phyloP scores from a whole-genome alignment of 306 rosid species.

The Ammopiptanthus mongolicus region DNA sequence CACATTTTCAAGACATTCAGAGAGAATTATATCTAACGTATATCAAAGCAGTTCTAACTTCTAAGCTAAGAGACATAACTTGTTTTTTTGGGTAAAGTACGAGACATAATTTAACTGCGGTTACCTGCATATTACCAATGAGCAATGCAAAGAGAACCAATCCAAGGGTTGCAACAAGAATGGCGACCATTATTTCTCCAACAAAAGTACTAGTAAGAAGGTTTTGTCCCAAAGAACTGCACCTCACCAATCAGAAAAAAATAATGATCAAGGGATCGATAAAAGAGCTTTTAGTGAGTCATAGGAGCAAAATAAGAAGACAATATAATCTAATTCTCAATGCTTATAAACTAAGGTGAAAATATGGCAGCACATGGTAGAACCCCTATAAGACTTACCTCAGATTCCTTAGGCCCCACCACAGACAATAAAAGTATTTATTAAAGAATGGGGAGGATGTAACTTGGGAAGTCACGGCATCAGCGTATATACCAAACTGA shows the following conservation, averaged over 20 bases:
- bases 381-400: slow-evolving; percentile 42
- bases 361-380: not conserved
- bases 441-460: slow-evolving; percentile 68
- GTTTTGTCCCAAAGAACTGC: slow-evolving; percentile 92
- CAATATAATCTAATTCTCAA: not conserved
- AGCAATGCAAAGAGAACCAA: slow-evolving; percentile 85
- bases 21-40: too few species aligned
- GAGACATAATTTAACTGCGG: not conserved
- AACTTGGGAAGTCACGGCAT: slow-evolving; percentile 58
- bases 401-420: slow-evolving; percentile 65
- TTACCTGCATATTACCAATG: slow-evolving; percentile 96
- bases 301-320: too few species aligned
- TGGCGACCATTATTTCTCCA: slow-evolving; percentile 82
- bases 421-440: slow-evolving; percentile 64
- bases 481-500: slow-evolving; percentile 76
- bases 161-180: slow-evolving; percentile 75
- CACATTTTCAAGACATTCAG: not conserved
- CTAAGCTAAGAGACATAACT: not conserved
- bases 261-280: not conserved
- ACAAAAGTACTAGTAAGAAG: slow-evolving; percentile 80
- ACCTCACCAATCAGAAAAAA: slow-evolving; percentile 11
- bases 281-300: not conserved
- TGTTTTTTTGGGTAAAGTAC: too few species aligned
- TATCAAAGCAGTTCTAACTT: not conserved
- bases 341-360: not conserved